Base-by-base conservation (phyloP, 1,284 basidiomycete genomes). In the Amylostereum chailletii region DNA sequence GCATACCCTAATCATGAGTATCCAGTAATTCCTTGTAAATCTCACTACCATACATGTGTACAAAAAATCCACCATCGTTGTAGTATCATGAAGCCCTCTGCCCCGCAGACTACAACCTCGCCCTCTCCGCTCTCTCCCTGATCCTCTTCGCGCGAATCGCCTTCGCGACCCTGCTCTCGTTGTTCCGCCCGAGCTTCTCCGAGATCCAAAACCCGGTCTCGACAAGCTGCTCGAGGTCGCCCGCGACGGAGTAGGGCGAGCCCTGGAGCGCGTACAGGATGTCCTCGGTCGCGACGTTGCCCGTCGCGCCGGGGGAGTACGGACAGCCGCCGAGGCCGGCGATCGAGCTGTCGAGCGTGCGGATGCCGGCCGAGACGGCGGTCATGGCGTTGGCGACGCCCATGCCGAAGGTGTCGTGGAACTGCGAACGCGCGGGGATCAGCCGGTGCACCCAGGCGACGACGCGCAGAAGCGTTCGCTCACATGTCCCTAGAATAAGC, bases 241-340 rank as follows among this genome's bases (percentile, higher is more conserved):
- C 79, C 0, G 74, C 76, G 0, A 91, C 83, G 10, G 75, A 65
- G 66, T 89, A 94, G 1, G 74, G 75, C 4, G 83, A 82, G 29
- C 74, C 79, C 45, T 83, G 79, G 4, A 97, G 74, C 0, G 89
- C 87, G 57, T 95, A 93, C 2, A 96, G 72, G 0, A 95, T 81
- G 57, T 94, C 91, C 61, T 95, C 93, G 0, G 91, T 94, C 0
- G 90, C 85, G 30, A 94, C 88, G 58, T 94, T 94, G n/a, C 92
- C 92, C 0, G 90, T 94, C 3, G 93, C 92, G 1, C 94, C 94
- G 0, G 94, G 94, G 0, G 92, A 93, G 67, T 94, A 98, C 1
- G 94, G 94, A 60, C 94, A 97, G 9, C 94, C 93, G 2, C 94
- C 94, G 0, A 97, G 77, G 0, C 94, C 93, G 3, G 84, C 90